A percentile compares a stretch with the other conserved stretches of the same genome.
Conservation (phyloP, 352 stramenopile genomes). For the Globisporangium echinulatum region DNA sequence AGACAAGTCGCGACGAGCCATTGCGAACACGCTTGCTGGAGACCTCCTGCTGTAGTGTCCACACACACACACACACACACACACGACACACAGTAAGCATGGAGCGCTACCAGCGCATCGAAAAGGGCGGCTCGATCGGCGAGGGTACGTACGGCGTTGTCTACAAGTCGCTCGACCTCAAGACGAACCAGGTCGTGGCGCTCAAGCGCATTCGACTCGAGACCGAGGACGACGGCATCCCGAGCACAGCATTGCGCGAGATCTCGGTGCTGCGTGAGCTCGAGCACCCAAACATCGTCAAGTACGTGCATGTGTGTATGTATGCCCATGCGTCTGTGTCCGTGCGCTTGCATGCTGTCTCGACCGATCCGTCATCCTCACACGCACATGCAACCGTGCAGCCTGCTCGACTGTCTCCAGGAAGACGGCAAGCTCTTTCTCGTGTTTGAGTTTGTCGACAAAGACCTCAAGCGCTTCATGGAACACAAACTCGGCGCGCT, state of each 20-base stretch:
- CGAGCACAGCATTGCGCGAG: conserved; percentile 96
- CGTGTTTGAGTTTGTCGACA: conserved; percentile 99
- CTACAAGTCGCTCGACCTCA: conserved; percentile 93
- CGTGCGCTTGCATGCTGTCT: not conserved
- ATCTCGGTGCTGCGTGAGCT: conserved; percentile 97
- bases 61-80: conserved; percentile 1
- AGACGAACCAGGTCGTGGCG: conserved; percentile 89
- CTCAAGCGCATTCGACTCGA: conserved; percentile 97
- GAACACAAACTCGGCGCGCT: conserved; percentile 79
- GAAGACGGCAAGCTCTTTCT: conserved; percentile 96
- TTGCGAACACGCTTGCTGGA: no score
- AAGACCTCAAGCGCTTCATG: conserved; percentile 96
- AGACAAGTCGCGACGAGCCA: no score
- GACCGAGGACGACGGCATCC: conserved; percentile 99
- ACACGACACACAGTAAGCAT: conserved; percentile 20
- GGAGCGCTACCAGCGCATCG: conserved; percentile 90
- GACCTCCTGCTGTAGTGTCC: no score
- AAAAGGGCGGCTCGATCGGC: conserved; percentile 90
- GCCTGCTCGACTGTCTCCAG: conserved; percentile 93
- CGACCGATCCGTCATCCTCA: not conserved
- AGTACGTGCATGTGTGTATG: not conserved
- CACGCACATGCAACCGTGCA: conserved; percentile 10
- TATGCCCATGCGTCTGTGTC: not conserved
- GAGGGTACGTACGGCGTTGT: conserved; percentile 97
- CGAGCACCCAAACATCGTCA: conserved; percentile 98